phyloP scores from a whole-genome alignment of 108 stramenopile genomes.

The Asterionellopsis glacialis region DNA sequence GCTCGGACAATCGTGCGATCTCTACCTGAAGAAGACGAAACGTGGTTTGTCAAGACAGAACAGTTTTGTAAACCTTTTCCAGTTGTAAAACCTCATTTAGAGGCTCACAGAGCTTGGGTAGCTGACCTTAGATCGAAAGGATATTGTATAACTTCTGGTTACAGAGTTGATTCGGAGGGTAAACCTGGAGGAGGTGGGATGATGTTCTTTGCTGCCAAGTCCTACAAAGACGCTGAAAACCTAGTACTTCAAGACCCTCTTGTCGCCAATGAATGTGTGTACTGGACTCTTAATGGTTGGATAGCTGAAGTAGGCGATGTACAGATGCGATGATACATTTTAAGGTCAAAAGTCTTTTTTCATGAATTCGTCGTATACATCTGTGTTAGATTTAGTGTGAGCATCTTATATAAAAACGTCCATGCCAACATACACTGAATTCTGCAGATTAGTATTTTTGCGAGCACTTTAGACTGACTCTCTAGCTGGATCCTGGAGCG shows the following conservation, averaged over 20 bases:
- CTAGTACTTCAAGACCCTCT: conserved; percentile 40
- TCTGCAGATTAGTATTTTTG: too few relatives aligned
- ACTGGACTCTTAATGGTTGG: conserved; percentile 56
- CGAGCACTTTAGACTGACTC: too few relatives aligned
- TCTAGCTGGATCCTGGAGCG: too few relatives aligned
- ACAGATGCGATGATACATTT: conserved; percentile 3
- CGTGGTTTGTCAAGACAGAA: conserved; percentile 63
- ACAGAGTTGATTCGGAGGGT: conserved; percentile 45
- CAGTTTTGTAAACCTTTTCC: conserved; percentile 39
- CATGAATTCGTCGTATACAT: too few relatives aligned
- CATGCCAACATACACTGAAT: too few relatives aligned
- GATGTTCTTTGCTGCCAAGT: conserved; percentile 47
- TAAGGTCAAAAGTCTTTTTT: too few relatives aligned
- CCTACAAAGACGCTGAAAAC: conserved; percentile 31
- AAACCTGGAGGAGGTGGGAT: conserved; percentile 58
- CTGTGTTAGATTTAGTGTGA: too few relatives aligned
- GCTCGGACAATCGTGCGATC: background rate
- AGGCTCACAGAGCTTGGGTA: conserved; percentile 49
- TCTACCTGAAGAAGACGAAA: conserved; percentile 23
- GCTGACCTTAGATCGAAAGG: conserved; percentile 13
- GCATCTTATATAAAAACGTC: too few relatives aligned
- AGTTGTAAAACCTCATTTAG: conserved; percentile 41
- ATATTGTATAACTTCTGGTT: conserved; percentile 40
- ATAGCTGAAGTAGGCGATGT: conserved; percentile 53
- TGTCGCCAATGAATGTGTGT: conserved; percentile 42